Percentiles rank a stretch among this genome's conserved stretches.
phyloP scores from a whole-genome alignment of 306 rosid genomes.

The Prunus mongolica region DNA sequence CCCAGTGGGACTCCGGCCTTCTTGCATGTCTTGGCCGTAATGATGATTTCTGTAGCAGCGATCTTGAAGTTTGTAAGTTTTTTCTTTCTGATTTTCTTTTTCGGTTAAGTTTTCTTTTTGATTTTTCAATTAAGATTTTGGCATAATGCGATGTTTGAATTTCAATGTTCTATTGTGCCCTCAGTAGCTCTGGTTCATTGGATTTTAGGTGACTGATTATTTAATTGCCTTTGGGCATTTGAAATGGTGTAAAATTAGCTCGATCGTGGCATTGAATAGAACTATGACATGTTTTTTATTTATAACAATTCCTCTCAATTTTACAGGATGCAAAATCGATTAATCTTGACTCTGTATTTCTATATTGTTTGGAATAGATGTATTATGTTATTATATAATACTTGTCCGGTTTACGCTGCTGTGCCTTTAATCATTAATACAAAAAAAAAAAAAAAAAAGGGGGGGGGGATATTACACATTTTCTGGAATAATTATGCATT shows the following conservation, averaged over 20 bases:
- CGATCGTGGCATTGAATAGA: neutral
- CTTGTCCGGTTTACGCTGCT: neutral
- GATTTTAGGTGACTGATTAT: neutral
- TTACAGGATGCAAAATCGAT: neutral
- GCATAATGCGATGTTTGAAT: neutral
- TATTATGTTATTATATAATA: neutral
- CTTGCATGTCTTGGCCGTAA: conserved; percentile 79
- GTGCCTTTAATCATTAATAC: neutral
- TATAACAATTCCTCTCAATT: neutral
- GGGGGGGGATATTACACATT: neutral
- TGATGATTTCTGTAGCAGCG: conserved; percentile 92
- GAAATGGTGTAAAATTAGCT: neutral
- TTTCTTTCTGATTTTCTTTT: neutral
- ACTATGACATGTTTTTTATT: too few species aligned
- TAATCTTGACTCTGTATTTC: neutral
- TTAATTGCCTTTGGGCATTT: neutral
- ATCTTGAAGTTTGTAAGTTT: conserved; percentile 95
- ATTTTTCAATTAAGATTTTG: neutral
- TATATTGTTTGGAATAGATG: neutral
- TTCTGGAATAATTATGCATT: neutral
- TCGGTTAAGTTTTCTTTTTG: too few species aligned
- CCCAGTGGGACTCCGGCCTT: conserved; percentile 69
- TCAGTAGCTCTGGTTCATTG: neutral
- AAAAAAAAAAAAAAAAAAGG: neutral
- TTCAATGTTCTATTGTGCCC: neutral